phyloP scores from a whole-genome alignment of 306 rosid species.

The Trifolium repens region DNA sequence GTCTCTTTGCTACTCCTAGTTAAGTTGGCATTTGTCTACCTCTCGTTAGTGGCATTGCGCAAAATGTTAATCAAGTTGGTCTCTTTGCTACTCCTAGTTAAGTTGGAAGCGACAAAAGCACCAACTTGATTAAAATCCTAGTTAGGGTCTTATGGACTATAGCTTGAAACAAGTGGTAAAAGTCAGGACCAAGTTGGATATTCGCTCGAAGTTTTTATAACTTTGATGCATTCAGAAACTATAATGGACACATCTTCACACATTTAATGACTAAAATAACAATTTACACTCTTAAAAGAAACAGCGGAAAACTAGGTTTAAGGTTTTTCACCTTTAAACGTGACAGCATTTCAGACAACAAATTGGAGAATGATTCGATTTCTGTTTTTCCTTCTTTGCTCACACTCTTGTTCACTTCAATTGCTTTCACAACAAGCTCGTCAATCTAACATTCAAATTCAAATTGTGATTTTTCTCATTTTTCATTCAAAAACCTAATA shows the following conservation, averaged over 20 bases:
- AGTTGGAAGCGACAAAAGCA: not conserved
- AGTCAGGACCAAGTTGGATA: too few relatives aligned
- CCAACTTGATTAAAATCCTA: not conserved
- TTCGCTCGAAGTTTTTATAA: not conserved
- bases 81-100: not conserved
- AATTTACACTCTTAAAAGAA: not conserved
- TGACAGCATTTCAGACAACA: constrained; percentile 68
- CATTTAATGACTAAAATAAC: not conserved
- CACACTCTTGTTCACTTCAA: constrained; percentile 50
- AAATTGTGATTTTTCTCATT: constrained; percentile 3
- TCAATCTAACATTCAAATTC: constrained; percentile 65
- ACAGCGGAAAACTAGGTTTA: not conserved
- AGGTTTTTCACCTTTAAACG: constrained; percentile 69
- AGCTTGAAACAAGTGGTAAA: too few relatives aligned
- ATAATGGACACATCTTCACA: not conserved
- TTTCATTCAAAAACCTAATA: not conserved
- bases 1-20: not conserved
- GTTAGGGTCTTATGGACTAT: too few relatives aligned
- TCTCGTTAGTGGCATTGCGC: not conserved
- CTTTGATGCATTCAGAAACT: not conserved
- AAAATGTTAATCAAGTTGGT: not conserved
- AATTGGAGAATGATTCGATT: constrained; percentile 61
- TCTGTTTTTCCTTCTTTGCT: constrained; percentile 56
- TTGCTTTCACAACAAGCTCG: constrained; percentile 74
- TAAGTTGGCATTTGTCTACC: not conserved